Conservation (phyloP, 345 rosid species). For the Pistacia vera region DNA sequence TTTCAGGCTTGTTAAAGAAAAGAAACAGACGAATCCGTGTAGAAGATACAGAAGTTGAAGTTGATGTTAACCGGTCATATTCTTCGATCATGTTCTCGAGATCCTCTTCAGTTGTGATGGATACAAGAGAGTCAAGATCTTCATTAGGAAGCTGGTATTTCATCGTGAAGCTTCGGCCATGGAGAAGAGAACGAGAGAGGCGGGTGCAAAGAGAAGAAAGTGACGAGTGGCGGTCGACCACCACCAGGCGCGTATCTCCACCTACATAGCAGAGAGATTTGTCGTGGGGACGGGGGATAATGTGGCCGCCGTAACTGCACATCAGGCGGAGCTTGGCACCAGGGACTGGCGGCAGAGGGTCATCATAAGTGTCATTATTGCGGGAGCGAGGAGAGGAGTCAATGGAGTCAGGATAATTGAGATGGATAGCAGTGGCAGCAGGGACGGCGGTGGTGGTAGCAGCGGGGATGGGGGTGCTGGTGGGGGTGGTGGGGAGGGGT, state of each 20-base stretch:
- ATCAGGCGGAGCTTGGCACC: conserved; percentile 76
- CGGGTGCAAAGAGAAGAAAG: conserved; percentile 51
- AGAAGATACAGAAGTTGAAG: conserved; percentile 40
- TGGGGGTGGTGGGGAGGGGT: conserved; percentile 26
- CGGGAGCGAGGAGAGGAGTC: conserved; percentile 62
- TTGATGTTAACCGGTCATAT: conserved; percentile 51
- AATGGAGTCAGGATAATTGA: conserved; percentile 34
- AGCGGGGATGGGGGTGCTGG: conserved; percentile 17
- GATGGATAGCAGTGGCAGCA: conserved; percentile 31
- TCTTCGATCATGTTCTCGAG: conserved; percentile 86
- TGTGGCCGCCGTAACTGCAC: conserved; percentile 90
- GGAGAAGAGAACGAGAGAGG: conserved; percentile 67
- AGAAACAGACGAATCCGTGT: conserved; percentile 65
- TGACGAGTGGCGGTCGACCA: conserved; percentile 63
- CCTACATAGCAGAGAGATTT: conserved; percentile 72
- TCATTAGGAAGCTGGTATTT: conserved; percentile 88
- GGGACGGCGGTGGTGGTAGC: conserved; percentile 21
- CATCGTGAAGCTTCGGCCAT: conserved; percentile 63
- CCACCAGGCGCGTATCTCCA: conserved; percentile 72
- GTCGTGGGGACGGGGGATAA: conserved; percentile 92
- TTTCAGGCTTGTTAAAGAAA: conserved; percentile 71
- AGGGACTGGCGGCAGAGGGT: conserved; percentile 57
- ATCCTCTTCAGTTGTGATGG: conserved; percentile 79
- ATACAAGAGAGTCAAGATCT: conserved; percentile 85
- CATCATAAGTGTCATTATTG: conserved; percentile 21